phyloP scores from a whole-genome alignment of 345 rosid species.

The Anastatica hierochuntica region DNA sequence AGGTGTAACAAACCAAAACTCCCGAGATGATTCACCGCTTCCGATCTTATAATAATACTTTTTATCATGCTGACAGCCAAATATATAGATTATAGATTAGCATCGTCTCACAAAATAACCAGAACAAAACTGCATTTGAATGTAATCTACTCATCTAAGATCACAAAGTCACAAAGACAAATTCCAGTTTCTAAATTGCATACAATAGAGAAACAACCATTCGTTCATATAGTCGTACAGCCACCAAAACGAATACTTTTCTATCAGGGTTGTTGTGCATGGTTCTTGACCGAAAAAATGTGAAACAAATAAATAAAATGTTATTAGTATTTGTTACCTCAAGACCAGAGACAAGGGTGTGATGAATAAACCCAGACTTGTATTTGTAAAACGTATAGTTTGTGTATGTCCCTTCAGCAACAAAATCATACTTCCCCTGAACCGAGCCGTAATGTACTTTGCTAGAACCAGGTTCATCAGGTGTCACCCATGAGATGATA shows the following conservation, averaged over 20 bases:
- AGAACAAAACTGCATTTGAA: background rate
- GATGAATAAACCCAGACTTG: constrained; percentile 81
- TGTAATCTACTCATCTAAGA: background rate
- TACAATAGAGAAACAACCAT: no score
- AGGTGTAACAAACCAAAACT: constrained; percentile 88
- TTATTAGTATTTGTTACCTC: constrained; percentile 40
- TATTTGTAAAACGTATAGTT: constrained; percentile 75
- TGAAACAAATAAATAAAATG: background rate
- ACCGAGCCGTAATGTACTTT: constrained; percentile 52
- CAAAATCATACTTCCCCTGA: constrained; percentile 33
- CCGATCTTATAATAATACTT: constrained; percentile 84
- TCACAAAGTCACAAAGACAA: no score
- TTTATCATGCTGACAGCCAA: constrained; percentile 50
- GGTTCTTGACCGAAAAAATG: no score
- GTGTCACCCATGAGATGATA: constrained; percentile 81
- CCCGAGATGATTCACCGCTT: constrained; percentile 54
- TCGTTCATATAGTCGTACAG: no score
- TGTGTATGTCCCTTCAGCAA: constrained; percentile 47
- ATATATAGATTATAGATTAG: background rate
- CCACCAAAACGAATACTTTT: no score
- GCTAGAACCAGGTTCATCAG: constrained; percentile 53
- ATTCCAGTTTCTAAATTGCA: no score
- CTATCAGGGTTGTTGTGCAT: no score
- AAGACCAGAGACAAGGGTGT: constrained; percentile 64
- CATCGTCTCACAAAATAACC: background rate